Evolutionary conservation across 164 flowering plant species (phyloP), one percentile per base, ranked within the genome.

Genomic region (Magnolia kwangsiensis): DNA sequence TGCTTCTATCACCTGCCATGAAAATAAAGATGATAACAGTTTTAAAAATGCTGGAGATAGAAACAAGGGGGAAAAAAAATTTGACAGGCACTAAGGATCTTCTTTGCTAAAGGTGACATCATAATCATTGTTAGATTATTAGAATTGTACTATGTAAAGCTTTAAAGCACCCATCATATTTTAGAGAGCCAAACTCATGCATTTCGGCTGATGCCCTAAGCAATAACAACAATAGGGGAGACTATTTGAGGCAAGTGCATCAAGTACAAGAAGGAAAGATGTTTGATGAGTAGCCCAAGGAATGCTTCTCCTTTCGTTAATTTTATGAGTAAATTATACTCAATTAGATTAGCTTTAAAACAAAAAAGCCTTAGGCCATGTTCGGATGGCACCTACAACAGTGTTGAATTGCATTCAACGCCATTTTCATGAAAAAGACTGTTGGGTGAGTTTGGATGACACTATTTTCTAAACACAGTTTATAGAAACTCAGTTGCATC

Each of bases 1-100:
- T 72, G 98, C 94, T 80, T 94, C 99, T 58, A 94, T 92, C 72
- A 96, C 97, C 99, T 96, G 96, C 78, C 79, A 86, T 20, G 64
- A 69, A 74, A 51, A 77, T 63, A 72, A 1, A 73, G 65, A 11
- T 20, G 70, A 73, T 31, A 73, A 61, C 18, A 7, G 13, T 18
- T 6, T 11, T 2, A 37, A 9, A 50, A 7, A 59, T 24, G 11
- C 65, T 27, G 21, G 50, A 24, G 19, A 24, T 14, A 9, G 14
- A 14, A 23, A 72, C 45, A 27, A 65, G 29, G 13, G 6, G n/a
- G 8, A 10, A 55, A 16, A 55, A 55, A 55, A 10, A 55, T n/a
- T 18, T 55, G 13, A 10, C 61, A 55, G 61, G 61, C 7, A 10
- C 61, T 2, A 10, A 7, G 61, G 13, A 55, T 16, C 18, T 16